Evolutionary conservation across 2,329 filamentous ascomycete species (phyloP).

Genomic region (Bipolaris oryzae): DNA sequence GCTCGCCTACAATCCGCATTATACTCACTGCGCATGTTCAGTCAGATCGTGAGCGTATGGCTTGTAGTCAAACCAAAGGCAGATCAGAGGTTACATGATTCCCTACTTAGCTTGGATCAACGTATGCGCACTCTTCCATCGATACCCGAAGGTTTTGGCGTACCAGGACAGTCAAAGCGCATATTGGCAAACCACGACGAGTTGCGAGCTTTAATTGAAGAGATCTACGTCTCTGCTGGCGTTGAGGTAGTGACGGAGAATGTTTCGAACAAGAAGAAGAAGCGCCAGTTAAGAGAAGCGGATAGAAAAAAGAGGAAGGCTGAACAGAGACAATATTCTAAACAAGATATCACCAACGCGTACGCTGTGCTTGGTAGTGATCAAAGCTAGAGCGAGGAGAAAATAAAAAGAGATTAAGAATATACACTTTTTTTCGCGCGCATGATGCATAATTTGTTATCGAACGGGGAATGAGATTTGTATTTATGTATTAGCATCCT

Average conservation of each 20-base stretch:
- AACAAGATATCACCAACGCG: neutral
- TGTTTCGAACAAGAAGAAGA: slow-evolving; percentile 30
- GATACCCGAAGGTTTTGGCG: slow-evolving; percentile 31
- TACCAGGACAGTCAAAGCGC: slow-evolving; percentile 31
- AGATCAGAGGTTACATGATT: slow-evolving; percentile 1
- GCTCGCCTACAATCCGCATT: slow-evolving; percentile 51
- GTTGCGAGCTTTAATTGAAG: slow-evolving; percentile 28
- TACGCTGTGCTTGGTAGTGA: neutral
- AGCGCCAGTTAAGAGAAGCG: slow-evolving; percentile 32
- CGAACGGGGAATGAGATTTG: no score
- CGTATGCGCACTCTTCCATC: slow-evolving; percentile 32
- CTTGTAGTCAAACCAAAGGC: slow-evolving; percentile 12
- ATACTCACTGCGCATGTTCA: slow-evolving; percentile 53
- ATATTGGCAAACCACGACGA: slow-evolving; percentile 22
- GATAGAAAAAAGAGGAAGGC: slow-evolving; percentile 36
- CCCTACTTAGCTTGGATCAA: slow-evolving; percentile 14
- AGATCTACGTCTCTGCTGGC: slow-evolving; percentile 37
- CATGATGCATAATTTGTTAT: no score
- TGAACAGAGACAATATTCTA: slow-evolving; percentile 21
- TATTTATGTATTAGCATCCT: no score
- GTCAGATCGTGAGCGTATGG: slow-evolving; percentile 44
- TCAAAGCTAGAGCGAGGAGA: neutral
- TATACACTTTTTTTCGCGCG: no score
- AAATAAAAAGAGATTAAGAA: neutral
- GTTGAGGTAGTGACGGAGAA: slow-evolving; percentile 25